Conservation (phyloP, 2,329 filamentous ascomycete species). For the Corniculantispora saksenae region DNA sequence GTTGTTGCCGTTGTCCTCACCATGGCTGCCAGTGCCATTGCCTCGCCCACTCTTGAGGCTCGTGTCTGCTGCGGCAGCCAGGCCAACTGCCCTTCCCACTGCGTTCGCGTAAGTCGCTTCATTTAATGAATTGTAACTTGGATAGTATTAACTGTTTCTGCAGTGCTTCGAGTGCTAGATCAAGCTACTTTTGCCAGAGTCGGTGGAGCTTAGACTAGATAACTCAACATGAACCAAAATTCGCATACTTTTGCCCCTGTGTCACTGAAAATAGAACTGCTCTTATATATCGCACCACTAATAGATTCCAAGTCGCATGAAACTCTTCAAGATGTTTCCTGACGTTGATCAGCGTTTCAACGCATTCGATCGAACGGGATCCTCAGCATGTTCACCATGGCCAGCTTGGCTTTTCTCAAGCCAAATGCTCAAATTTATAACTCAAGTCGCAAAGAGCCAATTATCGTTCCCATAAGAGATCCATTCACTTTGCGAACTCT, state of each 20-base stretch:
- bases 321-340: no score
- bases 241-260: background rate
- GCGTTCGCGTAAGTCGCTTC: background rate
- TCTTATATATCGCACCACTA: no score
- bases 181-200: background rate
- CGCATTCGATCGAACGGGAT: no score
- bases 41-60: background rate
- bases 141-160: background rate
- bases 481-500: no score
- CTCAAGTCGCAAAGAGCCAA: no score
- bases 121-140: background rate
- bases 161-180: constrained; percentile 4
- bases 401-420: no score
- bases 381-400: no score
- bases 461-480: no score
- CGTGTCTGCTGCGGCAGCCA: background rate
- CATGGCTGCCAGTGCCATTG: background rate
- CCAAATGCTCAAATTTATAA: no score
- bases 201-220: background rate
- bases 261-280: no score
- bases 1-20: constrained; percentile 4
- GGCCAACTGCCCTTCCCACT: background rate
- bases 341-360: no score
- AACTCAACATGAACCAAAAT: background rate
- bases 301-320: no score